Evolutionary conservation across 2,329 filamentous ascomycete species (phyloP).

Genomic region (Rutstroemia sp.): DNA sequence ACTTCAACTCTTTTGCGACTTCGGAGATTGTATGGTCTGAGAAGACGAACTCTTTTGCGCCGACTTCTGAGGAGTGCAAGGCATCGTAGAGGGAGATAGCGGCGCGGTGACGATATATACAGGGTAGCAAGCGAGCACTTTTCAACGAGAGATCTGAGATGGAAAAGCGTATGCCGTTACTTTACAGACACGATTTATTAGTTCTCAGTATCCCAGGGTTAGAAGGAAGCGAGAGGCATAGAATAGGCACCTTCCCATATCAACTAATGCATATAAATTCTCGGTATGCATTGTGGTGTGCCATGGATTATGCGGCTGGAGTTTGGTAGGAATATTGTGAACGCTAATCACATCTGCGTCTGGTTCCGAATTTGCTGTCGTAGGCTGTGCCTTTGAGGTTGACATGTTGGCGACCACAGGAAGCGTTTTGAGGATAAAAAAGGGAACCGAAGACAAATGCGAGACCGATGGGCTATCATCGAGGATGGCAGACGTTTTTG

Average conservation of each 20-base stretch:
- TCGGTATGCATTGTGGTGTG: constrained; percentile 5
- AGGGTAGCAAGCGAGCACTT: constrained; percentile 64
- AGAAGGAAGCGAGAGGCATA: too few species aligned
- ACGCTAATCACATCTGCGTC: constrained; percentile 21
- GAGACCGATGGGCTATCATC: too few species aligned
- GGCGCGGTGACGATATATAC: constrained; percentile 70
- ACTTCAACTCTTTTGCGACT: constrained; percentile 60
- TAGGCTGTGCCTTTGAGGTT: background rate
- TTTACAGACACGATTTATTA: constrained; percentile 27
- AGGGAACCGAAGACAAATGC: too few species aligned
- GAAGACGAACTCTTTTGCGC: constrained; percentile 34
- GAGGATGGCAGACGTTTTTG: too few species aligned
- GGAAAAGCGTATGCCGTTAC: constrained; percentile 90
- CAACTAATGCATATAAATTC: constrained; percentile 28
- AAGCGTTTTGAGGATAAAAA: too few species aligned
- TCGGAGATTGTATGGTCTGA: constrained; percentile 49
- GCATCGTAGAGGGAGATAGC: constrained; percentile 85
- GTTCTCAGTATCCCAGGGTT: too few species aligned
- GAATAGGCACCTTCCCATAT: constrained; percentile 29
- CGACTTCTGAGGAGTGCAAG: constrained; percentile 43
- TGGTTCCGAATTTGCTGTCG: background rate
- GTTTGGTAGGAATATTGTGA: constrained; percentile 24
- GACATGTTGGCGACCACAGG: background rate
- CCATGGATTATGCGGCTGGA: constrained; percentile 20
- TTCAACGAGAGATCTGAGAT: constrained; percentile 73